Evolutionary conservation across 768 basidiomycete genomes (phyloP), one percentile per base, ranked within the genome.

Genomic region (Leccinum ochraceum): DNA sequence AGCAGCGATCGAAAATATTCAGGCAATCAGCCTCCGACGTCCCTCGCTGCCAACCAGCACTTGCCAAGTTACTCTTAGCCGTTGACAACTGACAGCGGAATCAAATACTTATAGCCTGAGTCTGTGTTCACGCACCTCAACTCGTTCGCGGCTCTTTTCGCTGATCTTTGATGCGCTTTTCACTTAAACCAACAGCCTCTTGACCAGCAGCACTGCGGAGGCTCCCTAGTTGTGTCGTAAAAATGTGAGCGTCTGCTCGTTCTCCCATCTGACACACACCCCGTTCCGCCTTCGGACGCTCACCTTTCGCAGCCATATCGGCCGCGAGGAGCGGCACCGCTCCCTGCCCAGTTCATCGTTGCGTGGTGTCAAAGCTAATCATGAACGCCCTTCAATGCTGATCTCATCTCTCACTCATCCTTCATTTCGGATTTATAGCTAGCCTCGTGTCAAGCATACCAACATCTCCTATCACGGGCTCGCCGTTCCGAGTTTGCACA

Each of bases 401-500:
- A 74, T 74, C 71, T 62, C 68, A 68, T 74, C 70, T 69, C 72
- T 70, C 63, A 70, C 68, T 63, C 65, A 58, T 71, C 56, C 51
- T 72, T 74, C 72, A 74, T 74, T 74, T 74, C 72, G 72, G 74
- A 62, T 66, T 72, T 75, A 72, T 63, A 74, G 69, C 60, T 65
- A 66, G 69, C 74, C 73, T 75, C 73, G 74, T 74, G 70, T 69
- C 64, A 65, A 61, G 57, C 65, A 63, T 65, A 42, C 36, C 65
- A 70, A 58, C 61, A 61, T 53, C 71, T 73, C 73, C 68, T 69
- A 69, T 73, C 71, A 42, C 69, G 69, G 63, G 57, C 57, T 71
- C 48, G 58, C 44, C 63, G 57, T 69, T 68, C 71, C 69, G 66
- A 61, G 67, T 71, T 73, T 71, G 65, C 58, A 65, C 64, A 58